phyloP scores from a whole-genome alignment of 192 early-diverging fungal genomes.

The Umbelopsis sp. region DNA sequence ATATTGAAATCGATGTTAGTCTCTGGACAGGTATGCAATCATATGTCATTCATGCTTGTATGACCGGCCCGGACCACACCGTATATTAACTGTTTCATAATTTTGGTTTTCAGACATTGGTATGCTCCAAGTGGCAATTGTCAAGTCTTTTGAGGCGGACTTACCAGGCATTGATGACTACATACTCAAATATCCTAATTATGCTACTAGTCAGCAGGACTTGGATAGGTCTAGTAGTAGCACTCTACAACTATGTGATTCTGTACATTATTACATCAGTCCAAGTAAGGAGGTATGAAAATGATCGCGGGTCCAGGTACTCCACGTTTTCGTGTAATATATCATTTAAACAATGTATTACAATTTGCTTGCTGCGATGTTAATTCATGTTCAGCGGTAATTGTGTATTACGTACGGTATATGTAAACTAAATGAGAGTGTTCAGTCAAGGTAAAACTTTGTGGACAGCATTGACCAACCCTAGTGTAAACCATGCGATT shows the following conservation, averaged over 20 bases:
- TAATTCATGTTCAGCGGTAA: no score
- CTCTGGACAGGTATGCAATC: conserved; percentile 31
- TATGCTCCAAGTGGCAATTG: conserved; percentile 22
- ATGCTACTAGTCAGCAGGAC: neutral
- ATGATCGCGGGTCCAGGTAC: neutral
- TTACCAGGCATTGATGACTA: conserved; percentile 33
- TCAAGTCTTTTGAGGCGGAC: conserved; percentile 34
- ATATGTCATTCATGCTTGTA: neutral
- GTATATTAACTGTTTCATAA: neutral
- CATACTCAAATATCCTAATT: conserved; percentile 3
- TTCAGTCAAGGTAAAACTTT: no score
- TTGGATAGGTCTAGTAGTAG: neutral
- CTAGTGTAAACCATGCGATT: no score
- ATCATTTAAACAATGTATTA: no score
- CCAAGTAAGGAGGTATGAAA: neutral
- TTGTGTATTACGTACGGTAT: no score
- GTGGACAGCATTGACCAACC: no score
- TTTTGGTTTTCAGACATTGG: conserved; percentile 19
- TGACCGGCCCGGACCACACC: no score
- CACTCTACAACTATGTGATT: neutral
- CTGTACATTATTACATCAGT: neutral
- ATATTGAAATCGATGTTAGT: conserved; percentile 19
- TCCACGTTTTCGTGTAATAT: no score
- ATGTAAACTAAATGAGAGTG: no score
- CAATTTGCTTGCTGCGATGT: no score